Evolutionary conservation across 768 basidiomycete genomes (phyloP), one percentile per base, ranked within the genome.

Genomic region (Coprinopsis cinerea): DNA sequence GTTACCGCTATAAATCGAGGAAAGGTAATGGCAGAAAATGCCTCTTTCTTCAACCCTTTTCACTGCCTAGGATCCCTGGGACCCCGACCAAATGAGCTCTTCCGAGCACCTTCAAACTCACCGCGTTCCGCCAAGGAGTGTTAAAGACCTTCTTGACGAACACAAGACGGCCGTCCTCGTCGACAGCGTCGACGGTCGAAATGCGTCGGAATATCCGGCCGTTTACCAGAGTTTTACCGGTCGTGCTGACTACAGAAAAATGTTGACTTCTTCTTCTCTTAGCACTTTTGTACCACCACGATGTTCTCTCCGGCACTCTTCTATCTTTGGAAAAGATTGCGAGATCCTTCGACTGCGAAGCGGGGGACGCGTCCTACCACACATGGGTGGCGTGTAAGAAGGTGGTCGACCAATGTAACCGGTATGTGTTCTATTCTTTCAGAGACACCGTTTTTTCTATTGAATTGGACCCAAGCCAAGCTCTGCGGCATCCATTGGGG

Each of bases 381-480:
- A 49, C 64, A 9, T 68, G 67, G 66, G 59, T 58, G 17, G 64
- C 68, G 3, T 59, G 59, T 11, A 65, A 64, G 48, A 58, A 59
- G 47, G 59, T 58, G 1, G 53, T 65, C n/a, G 61, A 64, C 24
- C 36, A 22, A 34, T 34, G n/a, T n/a, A 9, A 34, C 9, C 9
- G 30, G 30, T 34, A 34, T n/a, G 30, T 9, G 9, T 34, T 9
- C n/a, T 34, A 34, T 9, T 9, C 30, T n/a, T n/a, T n/a, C n/a
- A n/a, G n/a, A n/a, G n/a, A n/a, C n/a, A n/a, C n/a, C n/a, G n/a
- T n/a, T n/a, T n/a, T n/a, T n/a, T n/a, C n/a, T n/a, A n/a, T n/a
- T n/a, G n/a, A n/a, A n/a, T n/a, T n/a, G n/a, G n/a, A n/a, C n/a
- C n/a, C n/a, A n/a, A n/a, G n/a, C n/a, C n/a, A n/a, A n/a, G n/a